phyloP scores from a whole-genome alignment of 805 yeast species.

The Starmera dryadoides region DNA sequence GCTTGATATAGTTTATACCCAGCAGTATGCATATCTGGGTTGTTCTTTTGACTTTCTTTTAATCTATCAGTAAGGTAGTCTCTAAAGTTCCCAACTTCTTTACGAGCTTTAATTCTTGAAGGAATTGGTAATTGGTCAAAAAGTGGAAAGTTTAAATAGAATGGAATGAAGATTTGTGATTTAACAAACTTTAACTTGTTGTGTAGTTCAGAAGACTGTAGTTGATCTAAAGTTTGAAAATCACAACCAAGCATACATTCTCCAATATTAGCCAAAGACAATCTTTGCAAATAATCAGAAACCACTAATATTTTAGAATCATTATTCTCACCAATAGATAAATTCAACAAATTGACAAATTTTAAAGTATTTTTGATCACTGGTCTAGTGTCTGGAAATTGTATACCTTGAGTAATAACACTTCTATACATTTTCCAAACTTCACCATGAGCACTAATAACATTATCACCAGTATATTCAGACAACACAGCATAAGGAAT shows the following conservation, averaged over 20 bases:
- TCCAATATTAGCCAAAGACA: constrained; percentile 41
- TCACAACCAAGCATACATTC: constrained; percentile 44
- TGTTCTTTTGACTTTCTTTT: constrained; percentile 19
- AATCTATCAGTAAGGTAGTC: constrained; percentile 27
- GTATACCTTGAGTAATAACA: constrained; percentile 38
- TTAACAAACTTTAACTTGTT: constrained; percentile 35
- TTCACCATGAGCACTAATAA: constrained; percentile 50
- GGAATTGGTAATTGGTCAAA: constrained; percentile 44
- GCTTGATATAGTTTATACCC: constrained; percentile 36
- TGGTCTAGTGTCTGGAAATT: constrained; percentile 36
- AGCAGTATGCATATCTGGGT: constrained; percentile 26
- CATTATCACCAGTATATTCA: constrained; percentile 51
- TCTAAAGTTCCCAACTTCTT: constrained; percentile 35
- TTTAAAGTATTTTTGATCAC: constrained; percentile 30
- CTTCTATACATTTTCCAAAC: constrained; percentile 43
- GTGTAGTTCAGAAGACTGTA: constrained; percentile 25
- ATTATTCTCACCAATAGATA: constrained; percentile 7
- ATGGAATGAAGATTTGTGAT: constrained; percentile 45
- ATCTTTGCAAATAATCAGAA: constrained; percentile 37
- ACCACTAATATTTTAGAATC: constrained; percentile 16
- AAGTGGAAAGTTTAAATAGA: constrained; percentile 48
- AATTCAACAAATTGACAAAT: constrained; percentile 23
- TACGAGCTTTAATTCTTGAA: constrained; percentile 34
- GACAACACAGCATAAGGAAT: constrained; percentile 49
- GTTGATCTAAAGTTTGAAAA: constrained; percentile 29